Percentiles rank a stretch among this genome's conserved stretches.
Conservation (phyloP, 176 grass and related monocot genomes). For the Otatea glauca region DNA sequence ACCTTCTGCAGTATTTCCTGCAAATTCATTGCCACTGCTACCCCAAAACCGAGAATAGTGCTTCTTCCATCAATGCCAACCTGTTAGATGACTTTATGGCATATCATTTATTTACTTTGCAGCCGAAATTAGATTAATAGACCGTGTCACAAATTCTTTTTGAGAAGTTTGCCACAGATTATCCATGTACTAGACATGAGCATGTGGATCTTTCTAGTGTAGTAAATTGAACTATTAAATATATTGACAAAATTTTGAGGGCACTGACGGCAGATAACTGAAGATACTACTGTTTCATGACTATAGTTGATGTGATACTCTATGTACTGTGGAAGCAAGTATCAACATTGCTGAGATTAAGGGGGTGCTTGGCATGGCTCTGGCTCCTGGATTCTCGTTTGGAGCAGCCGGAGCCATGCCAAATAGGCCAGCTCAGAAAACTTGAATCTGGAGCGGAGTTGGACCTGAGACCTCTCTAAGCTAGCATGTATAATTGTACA, state of each 20-base stretch:
- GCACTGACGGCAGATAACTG: neutral
- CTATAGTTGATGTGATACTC: neutral
- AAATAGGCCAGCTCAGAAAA: too few relatives aligned
- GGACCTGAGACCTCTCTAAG: too few relatives aligned
- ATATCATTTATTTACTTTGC: slow-evolving; percentile 20
- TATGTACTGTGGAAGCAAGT: neutral
- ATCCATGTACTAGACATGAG: neutral
- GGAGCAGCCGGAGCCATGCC: too few relatives aligned
- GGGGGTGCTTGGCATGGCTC: too few relatives aligned
- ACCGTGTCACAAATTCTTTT: neutral
- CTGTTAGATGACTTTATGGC: slow-evolving; percentile 18
- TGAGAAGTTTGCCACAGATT: neutral
- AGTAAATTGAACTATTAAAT: neutral
- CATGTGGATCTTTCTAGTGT: neutral
- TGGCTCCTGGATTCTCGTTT: too few relatives aligned
- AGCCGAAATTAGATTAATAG: neutral
- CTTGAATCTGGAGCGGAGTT: too few relatives aligned
- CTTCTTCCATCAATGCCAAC: neutral
- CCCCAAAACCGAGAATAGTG: slow-evolving; percentile 31
- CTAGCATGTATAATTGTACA: slow-evolving; percentile 12
- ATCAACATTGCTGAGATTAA: too few relatives aligned
- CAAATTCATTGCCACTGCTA: slow-evolving; percentile 54
- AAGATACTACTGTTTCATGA: neutral
- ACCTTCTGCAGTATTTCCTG: slow-evolving; percentile 62
- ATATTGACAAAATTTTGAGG: slow-evolving; percentile 9